phyloP scores from a whole-genome alignment of 2,329 filamentous ascomycete genomes.

The Curvularia lunata region DNA sequence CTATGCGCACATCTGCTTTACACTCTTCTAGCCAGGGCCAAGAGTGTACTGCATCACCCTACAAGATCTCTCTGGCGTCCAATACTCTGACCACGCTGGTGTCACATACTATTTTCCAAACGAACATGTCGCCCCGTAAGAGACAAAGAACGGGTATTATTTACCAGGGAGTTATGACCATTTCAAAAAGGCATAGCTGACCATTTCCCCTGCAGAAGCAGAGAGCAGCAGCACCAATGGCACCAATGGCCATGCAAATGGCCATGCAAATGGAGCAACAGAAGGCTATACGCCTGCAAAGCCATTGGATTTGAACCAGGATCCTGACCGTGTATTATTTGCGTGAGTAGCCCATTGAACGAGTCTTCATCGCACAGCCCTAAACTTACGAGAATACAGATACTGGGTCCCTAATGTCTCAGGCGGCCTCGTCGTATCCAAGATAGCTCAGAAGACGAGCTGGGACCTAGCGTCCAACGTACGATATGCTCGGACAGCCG shows the following conservation, averaged over 20 bases:
- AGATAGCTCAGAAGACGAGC: conserved; percentile 58
- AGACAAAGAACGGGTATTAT: conserved; percentile 10
- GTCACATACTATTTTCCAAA: neutral
- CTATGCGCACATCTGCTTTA: neutral
- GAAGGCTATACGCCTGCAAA: conserved; percentile 31
- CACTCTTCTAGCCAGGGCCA: neutral
- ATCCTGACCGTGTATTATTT: conserved; percentile 55
- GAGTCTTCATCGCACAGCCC: neutral
- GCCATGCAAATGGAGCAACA: neutral
- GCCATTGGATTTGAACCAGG: conserved; percentile 49
- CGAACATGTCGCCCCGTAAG: conserved; percentile 7
- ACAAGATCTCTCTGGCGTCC: neutral
- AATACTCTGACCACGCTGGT: neutral
- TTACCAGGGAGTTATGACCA: neutral
- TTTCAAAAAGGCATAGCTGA: neutral
- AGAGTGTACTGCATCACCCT: neutral
- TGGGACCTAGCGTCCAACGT: conserved; percentile 60
- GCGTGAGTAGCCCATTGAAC: conserved; percentile 36
- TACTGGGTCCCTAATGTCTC: conserved; percentile 64
- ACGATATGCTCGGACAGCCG: conserved; percentile 58
- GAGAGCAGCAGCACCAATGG: neutral
- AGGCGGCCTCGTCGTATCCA: conserved; percentile 60
- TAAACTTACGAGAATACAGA: conserved; percentile 23
- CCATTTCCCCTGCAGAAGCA: neutral
- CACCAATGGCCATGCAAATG: neutral